Base-by-base conservation (phyloP, 1,284 basidiomycete genomes). In the Ganoderma sinense region DNA sequence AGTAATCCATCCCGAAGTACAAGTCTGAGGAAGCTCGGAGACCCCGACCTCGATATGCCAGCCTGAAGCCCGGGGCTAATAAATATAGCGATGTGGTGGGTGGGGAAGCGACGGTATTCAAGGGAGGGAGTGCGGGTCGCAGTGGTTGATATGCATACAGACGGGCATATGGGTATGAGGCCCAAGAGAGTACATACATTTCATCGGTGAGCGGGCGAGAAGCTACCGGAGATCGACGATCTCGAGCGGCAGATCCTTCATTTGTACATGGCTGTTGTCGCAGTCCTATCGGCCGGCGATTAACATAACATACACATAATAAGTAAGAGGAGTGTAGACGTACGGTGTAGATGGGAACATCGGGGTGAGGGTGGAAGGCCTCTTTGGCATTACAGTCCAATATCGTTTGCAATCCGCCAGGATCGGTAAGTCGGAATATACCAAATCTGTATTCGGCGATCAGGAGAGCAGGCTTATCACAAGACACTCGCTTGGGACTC, bases 341-440 rank as follows among this genome's bases (percentile, higher is more conserved):
- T 73, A 94, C 93, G n/a, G 94, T 94, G 78, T 95, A 95, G 77
- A 95, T 93, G 14, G 93, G 92, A 56, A 89, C 76, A 76, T 92
- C 90, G 23, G 92, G 87, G 81, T 97, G 95, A 0, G 93, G 94
- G 79, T 97, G 95, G 79, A 97, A 96, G 0, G 92, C 88, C 70
- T 91, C 92, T 75, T 89, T 92, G 45, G 84, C 87, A 3, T 80
- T 85, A 78, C 95, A 96, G 2, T 83, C 79, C 36, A 93, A 78
- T 31, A 96, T 90, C 0, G 88, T 88, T 70, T 91, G 83, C 43
- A 97, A 79, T 8, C 95, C 96, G 1, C 89, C 91, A 1, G 96
- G 95, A 76, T 96, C 92, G 0, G 94, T 97, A 4, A 97, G 82
- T 16, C 94, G 91, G 81, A 96, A 96, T 64, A 97, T 93, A 1